Conservation (phyloP, 2,329 filamentous ascomycete species). For the Penicillium sclerotiorum region DNA sequence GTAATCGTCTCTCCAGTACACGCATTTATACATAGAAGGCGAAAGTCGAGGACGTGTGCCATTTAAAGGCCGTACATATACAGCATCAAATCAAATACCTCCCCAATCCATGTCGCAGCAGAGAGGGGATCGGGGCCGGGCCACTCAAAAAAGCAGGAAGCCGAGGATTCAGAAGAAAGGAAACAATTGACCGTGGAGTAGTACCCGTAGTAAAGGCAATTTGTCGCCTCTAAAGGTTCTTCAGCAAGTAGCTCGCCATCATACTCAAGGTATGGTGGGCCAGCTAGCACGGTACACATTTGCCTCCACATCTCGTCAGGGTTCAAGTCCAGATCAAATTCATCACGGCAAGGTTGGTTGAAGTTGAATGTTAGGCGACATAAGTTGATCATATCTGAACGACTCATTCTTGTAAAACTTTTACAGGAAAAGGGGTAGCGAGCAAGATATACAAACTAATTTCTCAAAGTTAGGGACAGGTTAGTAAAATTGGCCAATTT, state of each 20-base stretch:
- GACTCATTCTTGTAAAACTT: neutral
- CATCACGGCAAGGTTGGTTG: neutral
- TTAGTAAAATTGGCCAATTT: neutral
- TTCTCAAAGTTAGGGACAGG: neutral
- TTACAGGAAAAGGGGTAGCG: neutral
- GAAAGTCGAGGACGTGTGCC: neutral
- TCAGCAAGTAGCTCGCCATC: neutral
- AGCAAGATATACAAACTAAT: neutral
- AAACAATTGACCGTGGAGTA: neutral
- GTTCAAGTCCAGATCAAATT: neutral
- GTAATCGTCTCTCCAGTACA: neutral
- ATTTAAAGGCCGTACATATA: neutral
- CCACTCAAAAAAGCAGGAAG: neutral
- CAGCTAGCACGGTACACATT: neutral
- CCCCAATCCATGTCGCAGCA: neutral
- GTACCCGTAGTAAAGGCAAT: neutral
- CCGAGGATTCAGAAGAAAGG: neutral
- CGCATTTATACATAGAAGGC: neutral
- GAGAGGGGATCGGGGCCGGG: neutral
- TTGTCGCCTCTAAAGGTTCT: neutral
- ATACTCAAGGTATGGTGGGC: neutral
- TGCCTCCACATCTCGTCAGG: neutral
- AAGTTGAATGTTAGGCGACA: neutral
- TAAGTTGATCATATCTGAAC: neutral
- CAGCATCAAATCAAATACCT: neutral